Base-by-base conservation (phyloP, 2,329 filamentous ascomycete genomes). In the Zymoseptoria pseudotritici region DNA sequence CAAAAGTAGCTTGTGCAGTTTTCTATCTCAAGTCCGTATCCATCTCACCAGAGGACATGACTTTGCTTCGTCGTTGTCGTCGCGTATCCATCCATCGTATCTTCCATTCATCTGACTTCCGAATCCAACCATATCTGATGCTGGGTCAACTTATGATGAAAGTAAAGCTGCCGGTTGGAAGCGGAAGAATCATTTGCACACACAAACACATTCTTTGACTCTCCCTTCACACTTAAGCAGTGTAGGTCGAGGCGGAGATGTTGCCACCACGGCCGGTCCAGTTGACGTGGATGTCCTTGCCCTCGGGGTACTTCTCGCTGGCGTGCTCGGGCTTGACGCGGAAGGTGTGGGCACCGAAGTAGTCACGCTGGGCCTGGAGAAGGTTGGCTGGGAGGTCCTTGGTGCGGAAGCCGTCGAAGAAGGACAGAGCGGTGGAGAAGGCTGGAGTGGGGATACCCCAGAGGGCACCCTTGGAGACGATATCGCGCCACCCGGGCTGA, bases 211-310 rank as follows among this genome's bases (percentile, higher is more conserved):
- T 29, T 29, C 26, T 29, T 29, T 29, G 7, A 9, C 1, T 42
- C 4, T 17, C 11, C 36, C 36, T 31, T 11, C 6, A 11, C 29
- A 54, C 64, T 83, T 95, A 97, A 83, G 90, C 94, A 80, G 91
- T 89, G 85, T 99, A 99, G 70, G 92, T 97, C 56, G 92, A 96
- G 72, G 94, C 94, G 70, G 91, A 96, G 67, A 99, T 89, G 76
- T 97, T 94, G 74, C 94, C 94, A 75, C 94, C 94, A 77, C 94
- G 89, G 72, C 94, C 94, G 70, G 94, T 99, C 94, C 94, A 99
- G 90, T 99, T 99, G 78, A 97, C 91, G 85, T 99, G 94, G 75
- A 93, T 94, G 78, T 97, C 86, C 81, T 91, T 81, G 77, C 87
- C 91, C 70, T 83, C 85, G 67, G 87, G 88, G 82, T 95, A 96